Evolutionary conservation across 2,329 filamentous ascomycete species (phyloP).

Genomic region (Phyllosticta paracitricarpa): DNA sequence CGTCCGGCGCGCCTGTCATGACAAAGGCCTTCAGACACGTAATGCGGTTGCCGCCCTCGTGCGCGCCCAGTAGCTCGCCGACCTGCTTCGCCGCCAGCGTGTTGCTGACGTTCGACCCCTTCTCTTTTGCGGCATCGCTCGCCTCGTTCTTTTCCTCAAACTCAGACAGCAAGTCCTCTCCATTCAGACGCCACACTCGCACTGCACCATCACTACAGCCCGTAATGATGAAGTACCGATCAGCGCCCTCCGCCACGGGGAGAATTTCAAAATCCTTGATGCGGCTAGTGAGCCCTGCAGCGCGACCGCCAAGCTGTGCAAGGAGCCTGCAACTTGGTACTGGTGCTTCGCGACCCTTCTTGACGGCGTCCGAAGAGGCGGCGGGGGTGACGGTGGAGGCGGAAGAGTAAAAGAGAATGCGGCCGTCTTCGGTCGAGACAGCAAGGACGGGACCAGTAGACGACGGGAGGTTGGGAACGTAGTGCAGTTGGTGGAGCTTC

Average conservation of each 20-base stretch:
- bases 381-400: constrained; percentile 33
- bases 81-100: constrained; percentile 31
- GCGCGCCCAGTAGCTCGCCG: constrained; percentile 62
- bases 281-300: constrained; percentile 55
- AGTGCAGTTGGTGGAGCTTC: constrained; percentile 76
- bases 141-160: constrained; percentile 12
- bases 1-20: constrained; percentile 50
- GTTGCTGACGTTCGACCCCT: not conserved
- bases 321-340: constrained; percentile 52
- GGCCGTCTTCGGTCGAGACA: constrained; percentile 82
- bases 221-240: constrained; percentile 50
- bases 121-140: constrained; percentile 5
- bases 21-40: constrained; percentile 81
- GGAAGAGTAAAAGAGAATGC: constrained; percentile 74
- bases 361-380: constrained; percentile 21
- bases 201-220: constrained; percentile 79
- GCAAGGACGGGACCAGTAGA: constrained; percentile 50
- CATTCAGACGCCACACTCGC: constrained; percentile 59
- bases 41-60: constrained; percentile 79
- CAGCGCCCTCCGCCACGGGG: constrained; percentile 28
- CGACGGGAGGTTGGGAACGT: constrained; percentile 43
- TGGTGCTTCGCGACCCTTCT: constrained; percentile 38
- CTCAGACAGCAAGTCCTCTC: constrained; percentile 16
- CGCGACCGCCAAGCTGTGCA: constrained; percentile 69
- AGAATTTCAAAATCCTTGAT: constrained; percentile 83